A percentile compares a stretch with the other conserved stretches of the same genome.
phyloP scores from a whole-genome alignment of 2,329 filamentous ascomycete genomes.

The Macroventuria anomochaeta region DNA sequence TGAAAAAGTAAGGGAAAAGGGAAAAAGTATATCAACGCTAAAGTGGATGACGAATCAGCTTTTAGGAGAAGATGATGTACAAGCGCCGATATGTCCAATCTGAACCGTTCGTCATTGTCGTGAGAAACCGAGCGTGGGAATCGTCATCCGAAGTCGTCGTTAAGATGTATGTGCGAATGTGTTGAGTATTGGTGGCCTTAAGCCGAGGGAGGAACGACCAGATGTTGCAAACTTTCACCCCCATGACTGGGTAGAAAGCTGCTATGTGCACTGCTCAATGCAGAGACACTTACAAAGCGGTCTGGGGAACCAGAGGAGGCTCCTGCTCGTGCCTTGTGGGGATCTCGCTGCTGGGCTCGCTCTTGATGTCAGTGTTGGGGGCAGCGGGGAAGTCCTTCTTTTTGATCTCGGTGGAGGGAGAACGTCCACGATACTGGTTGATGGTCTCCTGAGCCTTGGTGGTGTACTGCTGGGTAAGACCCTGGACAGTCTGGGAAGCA shows the following conservation, averaged over 20 bases:
- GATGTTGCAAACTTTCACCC: not conserved
- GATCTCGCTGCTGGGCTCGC: slow-evolving; percentile 14
- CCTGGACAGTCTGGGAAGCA: slow-evolving; percentile 64
- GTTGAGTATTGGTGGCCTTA: not conserved
- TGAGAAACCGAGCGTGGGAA: slow-evolving; percentile 24
- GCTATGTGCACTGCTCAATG: not conserved
- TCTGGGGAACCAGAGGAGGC: slow-evolving; percentile 32
- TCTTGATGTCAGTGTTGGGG: slow-evolving; percentile 33
- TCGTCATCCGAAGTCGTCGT: slow-evolving; percentile 36
- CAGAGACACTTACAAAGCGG: slow-evolving; percentile 32
- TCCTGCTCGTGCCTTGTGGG: slow-evolving; percentile 26
- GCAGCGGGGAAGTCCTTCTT: slow-evolving; percentile 42
- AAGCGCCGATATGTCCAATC: slow-evolving; percentile 35
- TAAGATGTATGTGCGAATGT: slow-evolving; percentile 24
- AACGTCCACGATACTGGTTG: slow-evolving; percentile 49
- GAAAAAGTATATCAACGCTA: slow-evolving; percentile 31
- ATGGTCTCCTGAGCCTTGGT: slow-evolving; percentile 63
- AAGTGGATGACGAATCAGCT: slow-evolving; percentile 29
- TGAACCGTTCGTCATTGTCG: slow-evolving; percentile 33
- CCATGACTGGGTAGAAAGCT: not conserved
- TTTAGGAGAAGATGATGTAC: slow-evolving; percentile 40
- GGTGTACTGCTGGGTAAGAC: slow-evolving; percentile 66
- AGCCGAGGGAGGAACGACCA: not conserved
- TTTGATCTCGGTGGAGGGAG: slow-evolving; percentile 47
- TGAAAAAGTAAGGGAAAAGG: slow-evolving; percentile 20